These are phyloP conservation scores for Solanum corneliomulleri DNA, from an alignment of 257 asterid species.

Conservation along the genomic window DNA sequence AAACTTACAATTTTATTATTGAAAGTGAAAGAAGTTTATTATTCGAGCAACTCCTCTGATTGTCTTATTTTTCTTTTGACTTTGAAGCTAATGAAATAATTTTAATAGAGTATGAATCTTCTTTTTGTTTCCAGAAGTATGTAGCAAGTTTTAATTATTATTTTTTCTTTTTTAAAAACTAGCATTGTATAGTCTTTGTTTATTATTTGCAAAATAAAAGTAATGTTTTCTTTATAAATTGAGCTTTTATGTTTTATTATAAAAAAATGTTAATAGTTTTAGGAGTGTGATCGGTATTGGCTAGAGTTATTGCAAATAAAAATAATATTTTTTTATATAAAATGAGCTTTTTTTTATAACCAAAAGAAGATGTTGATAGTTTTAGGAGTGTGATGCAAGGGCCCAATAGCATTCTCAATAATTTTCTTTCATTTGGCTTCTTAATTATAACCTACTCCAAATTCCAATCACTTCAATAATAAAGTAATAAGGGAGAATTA, in stretches of 20 bases:
- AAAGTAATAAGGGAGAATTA: too few relatives aligned
- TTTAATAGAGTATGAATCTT: neutral
- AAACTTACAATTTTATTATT: too few relatives aligned
- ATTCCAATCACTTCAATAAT: neutral
- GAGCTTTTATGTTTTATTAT: neutral
- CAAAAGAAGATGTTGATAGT: neutral
- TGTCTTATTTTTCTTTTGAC: neutral
- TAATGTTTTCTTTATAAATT: neutral
- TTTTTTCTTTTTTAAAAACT: neutral
- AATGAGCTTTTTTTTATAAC: neutral
- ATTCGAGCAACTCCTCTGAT: too few relatives aligned
- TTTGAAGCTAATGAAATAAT: neutral
- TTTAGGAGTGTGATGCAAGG: neutral
- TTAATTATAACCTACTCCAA: too few relatives aligned
- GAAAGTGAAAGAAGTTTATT: rapidly evolving
- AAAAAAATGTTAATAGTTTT: neutral
- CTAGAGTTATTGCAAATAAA: neutral
- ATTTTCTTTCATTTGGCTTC: neutral
- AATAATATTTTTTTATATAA: neutral
- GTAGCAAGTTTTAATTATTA: neutral
- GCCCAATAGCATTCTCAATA: neutral
- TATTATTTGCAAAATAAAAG: neutral
- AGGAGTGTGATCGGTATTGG: neutral
- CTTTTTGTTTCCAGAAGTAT: neutral
- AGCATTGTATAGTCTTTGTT: neutral